A percentile compares a stretch with the other conserved stretches of the same genome.
Conservation (phyloP, 805 yeast species). For the Candida pseudoglaebosa region DNA sequence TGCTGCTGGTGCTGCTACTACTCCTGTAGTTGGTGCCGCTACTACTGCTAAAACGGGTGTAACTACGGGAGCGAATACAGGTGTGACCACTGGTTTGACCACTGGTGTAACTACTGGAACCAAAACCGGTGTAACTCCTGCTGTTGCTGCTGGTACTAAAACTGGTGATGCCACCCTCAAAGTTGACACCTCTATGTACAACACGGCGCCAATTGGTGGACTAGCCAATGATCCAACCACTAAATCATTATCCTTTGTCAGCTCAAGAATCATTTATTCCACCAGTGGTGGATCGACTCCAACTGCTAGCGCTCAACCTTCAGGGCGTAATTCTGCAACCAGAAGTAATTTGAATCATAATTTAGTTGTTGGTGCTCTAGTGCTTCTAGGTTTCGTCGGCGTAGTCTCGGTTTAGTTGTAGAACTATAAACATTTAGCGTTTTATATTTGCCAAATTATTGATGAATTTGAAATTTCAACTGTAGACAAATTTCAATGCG, state of each 20-base stretch:
- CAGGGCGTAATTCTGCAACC: not conserved
- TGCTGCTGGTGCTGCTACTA: slow-evolving; percentile 10
- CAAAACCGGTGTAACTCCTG: slow-evolving; percentile 8
- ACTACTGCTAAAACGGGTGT: too few relatives aligned
- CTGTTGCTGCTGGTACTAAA: slow-evolving; percentile 13
- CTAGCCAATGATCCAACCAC: slow-evolving; percentile 20
- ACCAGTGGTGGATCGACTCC: slow-evolving; percentile 12
- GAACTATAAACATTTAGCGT: too few relatives aligned
- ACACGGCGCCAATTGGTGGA: slow-evolving; percentile 12
- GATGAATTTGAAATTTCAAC: too few relatives aligned
- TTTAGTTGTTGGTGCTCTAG: not conserved
- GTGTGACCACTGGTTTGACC: slow-evolving; percentile 11
- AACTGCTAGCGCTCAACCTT: slow-evolving; percentile 5
- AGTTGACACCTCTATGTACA: slow-evolving; percentile 14
- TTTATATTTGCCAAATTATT: too few relatives aligned
- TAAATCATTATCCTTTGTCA: slow-evolving; percentile 22
- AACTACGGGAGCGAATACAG: too few relatives aligned
- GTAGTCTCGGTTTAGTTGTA: slow-evolving; percentile 1
- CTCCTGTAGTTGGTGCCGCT: slow-evolving; percentile 13
- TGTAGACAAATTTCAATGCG: too few relatives aligned
- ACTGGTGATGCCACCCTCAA: slow-evolving; percentile 10
- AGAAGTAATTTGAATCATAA: not conserved
- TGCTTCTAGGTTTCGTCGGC: not conserved
- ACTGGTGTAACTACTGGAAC: slow-evolving; percentile 8
- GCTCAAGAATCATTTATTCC: slow-evolving; percentile 28